Conservation (phyloP, 345 rosid species). For the Erucastrum elatum region DNA sequence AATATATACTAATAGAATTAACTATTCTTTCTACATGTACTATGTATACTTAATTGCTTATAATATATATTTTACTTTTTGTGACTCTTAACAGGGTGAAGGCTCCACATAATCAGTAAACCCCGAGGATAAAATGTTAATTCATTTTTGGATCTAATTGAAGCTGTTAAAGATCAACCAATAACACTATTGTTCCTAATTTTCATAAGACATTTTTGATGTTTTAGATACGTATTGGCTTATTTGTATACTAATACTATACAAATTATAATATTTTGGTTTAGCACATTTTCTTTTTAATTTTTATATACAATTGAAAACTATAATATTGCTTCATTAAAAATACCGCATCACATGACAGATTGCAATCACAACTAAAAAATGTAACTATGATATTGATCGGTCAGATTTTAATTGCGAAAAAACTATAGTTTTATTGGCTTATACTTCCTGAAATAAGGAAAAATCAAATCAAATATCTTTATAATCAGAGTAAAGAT, state of each 20-base stretch:
- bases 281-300: neutral
- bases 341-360: neutral
- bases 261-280: neutral
- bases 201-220: neutral
- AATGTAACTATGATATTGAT: neutral
- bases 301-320: neutral
- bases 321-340: neutral
- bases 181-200: neutral
- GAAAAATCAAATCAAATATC: neutral
- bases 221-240: neutral
- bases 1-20: neutral
- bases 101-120: neutral
- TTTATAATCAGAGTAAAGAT: neutral
- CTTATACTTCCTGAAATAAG: neutral
- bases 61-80: neutral
- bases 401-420: neutral
- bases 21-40: neutral
- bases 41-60: neutral
- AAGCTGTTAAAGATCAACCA: neutral
- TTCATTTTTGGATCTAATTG: neutral
- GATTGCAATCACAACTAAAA: neutral
- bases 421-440: neutral
- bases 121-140: neutral
- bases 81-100: conserved; percentile 18
- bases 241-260: neutral